phyloP scores from a whole-genome alignment of 2,329 filamentous ascomycete species.

The Ophiostoma pallidulum region DNA sequence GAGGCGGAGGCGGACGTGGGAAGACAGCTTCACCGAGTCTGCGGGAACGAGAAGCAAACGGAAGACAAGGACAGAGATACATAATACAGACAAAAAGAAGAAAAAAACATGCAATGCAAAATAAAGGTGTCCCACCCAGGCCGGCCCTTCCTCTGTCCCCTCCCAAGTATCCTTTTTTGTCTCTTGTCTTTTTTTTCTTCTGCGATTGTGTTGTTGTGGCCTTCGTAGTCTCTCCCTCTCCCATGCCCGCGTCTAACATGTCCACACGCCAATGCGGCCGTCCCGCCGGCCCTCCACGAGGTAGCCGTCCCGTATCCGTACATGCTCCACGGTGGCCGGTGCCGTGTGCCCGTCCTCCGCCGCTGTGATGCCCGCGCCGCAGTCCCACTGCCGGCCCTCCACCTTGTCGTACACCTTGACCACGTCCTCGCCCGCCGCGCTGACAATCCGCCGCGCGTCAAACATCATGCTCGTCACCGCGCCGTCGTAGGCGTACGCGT shows the following conservation, averaged over 20 bases:
- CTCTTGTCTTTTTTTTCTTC: background rate
- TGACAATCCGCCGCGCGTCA: conserved; percentile 78
- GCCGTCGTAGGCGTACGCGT: conserved; percentile 91
- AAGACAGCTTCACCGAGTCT: too few relatives aligned
- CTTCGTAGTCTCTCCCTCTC: background rate
- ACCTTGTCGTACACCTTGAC: conserved; percentile 98
- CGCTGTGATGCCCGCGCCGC: conserved; percentile 69
- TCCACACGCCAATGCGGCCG: conserved; percentile 86
- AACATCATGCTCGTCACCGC: conserved; percentile 97
- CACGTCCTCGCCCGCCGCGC: conserved; percentile 82
- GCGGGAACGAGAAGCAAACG: too few relatives aligned
- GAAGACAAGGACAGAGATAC: too few relatives aligned
- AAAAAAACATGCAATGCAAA: too few relatives aligned
- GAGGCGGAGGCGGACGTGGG: too few relatives aligned
- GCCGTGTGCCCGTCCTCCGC: conserved; percentile 52
- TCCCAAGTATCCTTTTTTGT: too few relatives aligned
- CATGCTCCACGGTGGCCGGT: conserved; percentile 67
- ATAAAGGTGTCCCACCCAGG: too few relatives aligned
- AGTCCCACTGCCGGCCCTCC: conserved; percentile 93
- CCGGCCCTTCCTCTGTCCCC: too few relatives aligned
- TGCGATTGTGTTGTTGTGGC: background rate
- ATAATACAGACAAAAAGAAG: too few relatives aligned
- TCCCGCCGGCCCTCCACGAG: conserved; percentile 82
- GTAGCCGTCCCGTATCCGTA: conserved; percentile 89
- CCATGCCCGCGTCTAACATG: conserved; percentile 39